Evolutionary conservation across 441 rosid species (phyloP), one percentile per base, ranked within the genome.

Genomic region (Adansonia gregorii): DNA sequence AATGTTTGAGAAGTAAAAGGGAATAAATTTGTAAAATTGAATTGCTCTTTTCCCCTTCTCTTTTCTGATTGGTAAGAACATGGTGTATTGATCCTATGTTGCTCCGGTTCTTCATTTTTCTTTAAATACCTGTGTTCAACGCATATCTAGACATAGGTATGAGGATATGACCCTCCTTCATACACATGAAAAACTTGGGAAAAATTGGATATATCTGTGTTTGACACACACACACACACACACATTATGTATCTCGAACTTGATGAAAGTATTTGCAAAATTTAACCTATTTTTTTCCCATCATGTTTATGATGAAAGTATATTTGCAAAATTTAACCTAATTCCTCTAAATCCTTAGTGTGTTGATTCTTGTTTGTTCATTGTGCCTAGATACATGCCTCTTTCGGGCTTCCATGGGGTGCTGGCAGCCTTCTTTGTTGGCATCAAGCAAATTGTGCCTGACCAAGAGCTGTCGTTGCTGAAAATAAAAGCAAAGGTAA

Each of bases 361-460:
- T 72, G 58, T 67, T 63, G 82, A 61, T 76, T 73, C 41, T 66
- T 68, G 58, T 74, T 75, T 72, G 39, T 49, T 64, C 49, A 71
- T 69, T 70, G 66, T 82, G 78, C 73, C 27, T 82, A 92, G 98
- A 76, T 94, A 95, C 80, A 89, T 92, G 97, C 98, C 97, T 67
- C 84, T 94, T 85, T 92, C 98, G 56, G 97, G 99, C 60, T 95
- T 94, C 84, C 91, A 88, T 83, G 99, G 97, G 78, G 89, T 94
- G 85, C 85, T 94, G 74, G 85, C 89, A 49, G 98, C 93, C 72
- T 88, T 95, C 86, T 86, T 95, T 76, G 99, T 95, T 64, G 97
- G 98, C 63, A 94, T 94, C 71, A 95, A 94, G 87, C 98, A 95
- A 87, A 93, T 95, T 41, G 80, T 24, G 27, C 27, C 27, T 24